Evolutionary conservation across 2,329 filamentous ascomycete species (phyloP), one percentile per base, ranked within the genome.

Genomic region (Clarireedia hainanense): DNA sequence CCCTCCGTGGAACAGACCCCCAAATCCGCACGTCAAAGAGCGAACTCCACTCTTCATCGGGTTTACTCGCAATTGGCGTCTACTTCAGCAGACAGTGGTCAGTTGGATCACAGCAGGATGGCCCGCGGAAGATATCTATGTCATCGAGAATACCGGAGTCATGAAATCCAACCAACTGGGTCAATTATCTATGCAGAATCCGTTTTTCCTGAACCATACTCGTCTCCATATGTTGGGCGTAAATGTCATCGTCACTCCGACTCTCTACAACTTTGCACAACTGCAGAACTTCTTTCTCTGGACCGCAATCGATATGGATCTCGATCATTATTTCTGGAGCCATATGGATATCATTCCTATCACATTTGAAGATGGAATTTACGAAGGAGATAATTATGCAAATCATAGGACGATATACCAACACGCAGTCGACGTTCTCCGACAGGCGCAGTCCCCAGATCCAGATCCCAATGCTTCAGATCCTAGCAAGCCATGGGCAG

Each of bases 71-170:
- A 75, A 75, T 52, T 80, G 75, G 74, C 74, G 74, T 2, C 70
- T 82, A 55, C 70, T 83, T 1, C 72, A 79, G 14, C 80, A 83
- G 66, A 70, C 74, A 3, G 74, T 83, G 2, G 72, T 80, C 15
- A 75, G 72, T 14, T 83, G 82, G 66, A 75, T 83, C 61, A 76
- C 78, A 1, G 76, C 77, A 1, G 80, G 80, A 39, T 83, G 80
- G 79, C 80, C 79, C 0, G 66, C 77, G 0, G 70, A 71, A 24
- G 74, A 81, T 58, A 81, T 83, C 56, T 77, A 77, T 60, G 75
- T 83, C 2, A 67, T 83, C 26, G 80, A 83, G 64, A 83, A 83
- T 67, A 83, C 76, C 4, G 79, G 80, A 6, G 74, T 75, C n/a
- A 76, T 80, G 63, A 69, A 76, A 54, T 74, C 76, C 47, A 83